Base-by-base conservation (phyloP, 2,329 filamentous ascomycete genomes). In the Phialocephala subalpina region DNA sequence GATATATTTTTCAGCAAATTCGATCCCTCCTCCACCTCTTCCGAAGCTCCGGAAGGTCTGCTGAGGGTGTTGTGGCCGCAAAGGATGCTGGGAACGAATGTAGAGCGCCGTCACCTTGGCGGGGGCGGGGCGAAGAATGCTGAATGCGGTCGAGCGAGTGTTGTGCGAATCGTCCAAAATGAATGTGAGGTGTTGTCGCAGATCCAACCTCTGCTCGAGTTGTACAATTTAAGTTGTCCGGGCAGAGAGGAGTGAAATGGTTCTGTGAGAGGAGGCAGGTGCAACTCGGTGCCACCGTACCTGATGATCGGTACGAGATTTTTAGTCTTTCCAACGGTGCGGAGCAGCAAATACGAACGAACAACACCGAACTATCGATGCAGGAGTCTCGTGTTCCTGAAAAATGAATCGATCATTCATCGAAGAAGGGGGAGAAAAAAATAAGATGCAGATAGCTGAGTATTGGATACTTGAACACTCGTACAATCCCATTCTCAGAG, bases 61-160 rank as follows among this genome's bases (percentile, higher is more conserved):
- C 49, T 53, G 49, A 53, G 5, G 18, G n/a, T 33, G 27, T 29
- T 18, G 14, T 53, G 49, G 27, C 14, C 22, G 25, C 27, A 53
- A 53, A 6, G 49, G 22, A 33, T 53, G 49, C 25, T 53, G 27
- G 9, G 49, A 53, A 53, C 27, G 49, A 53, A 11, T 29, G 49
- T 49, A 49, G 3, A 49, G 49, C 5, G 27, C 22, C 3, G 49
- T 33, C 6, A 12, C 18, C 11, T 29, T 53, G 49, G 49, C 49
- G 49, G 49, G 49, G 49, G 49, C 49, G 49, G 27, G 49, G 49
- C 25, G 49, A 53, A 53, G 49, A 53, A 53, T 53, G n/a, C 45
- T 27, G 49, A 14, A 33, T 29, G 49, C 25, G 16, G 49, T 16
- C 22, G 49, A 53, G 25, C 49, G 25, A 53, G 27, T 53, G 49